Evolutionary conservation across 2,329 filamentous ascomycete species (phyloP).

Genomic region (Alternaria gansuensis): DNA sequence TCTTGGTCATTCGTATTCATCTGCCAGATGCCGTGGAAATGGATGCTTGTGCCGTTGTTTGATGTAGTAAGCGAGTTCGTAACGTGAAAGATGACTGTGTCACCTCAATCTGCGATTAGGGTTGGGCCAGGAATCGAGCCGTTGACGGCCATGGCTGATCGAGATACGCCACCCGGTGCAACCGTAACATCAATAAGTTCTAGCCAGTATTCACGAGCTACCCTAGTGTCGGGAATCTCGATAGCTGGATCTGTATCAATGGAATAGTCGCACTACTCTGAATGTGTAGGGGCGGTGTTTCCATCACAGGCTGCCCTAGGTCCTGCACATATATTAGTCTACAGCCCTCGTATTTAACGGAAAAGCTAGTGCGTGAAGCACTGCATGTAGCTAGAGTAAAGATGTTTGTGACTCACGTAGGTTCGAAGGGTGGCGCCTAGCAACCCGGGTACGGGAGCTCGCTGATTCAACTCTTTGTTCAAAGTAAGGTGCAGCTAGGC

Average conservation of each 20-base stretch:
- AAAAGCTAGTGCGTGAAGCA: no score
- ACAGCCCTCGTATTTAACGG: background rate
- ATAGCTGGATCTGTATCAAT: slow-evolving; percentile 34
- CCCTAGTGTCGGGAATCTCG: slow-evolving; percentile 62
- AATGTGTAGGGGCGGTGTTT: slow-evolving; percentile 43
- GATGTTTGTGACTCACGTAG: background rate
- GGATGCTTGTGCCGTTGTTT: slow-evolving; percentile 44
- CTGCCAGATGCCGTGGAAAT: slow-evolving; percentile 48
- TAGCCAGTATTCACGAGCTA: slow-evolving; percentile 61
- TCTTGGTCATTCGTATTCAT: slow-evolving; percentile 45
- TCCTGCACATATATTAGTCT: background rate
- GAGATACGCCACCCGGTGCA: slow-evolving; percentile 64
- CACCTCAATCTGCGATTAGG: slow-evolving; percentile 54
- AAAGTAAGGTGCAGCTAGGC: no score
- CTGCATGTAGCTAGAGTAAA: no score
- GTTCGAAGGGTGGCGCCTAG: background rate
- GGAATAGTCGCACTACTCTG: slow-evolving; percentile 59
- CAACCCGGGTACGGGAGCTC: background rate
- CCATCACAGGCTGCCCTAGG: slow-evolving; percentile 40
- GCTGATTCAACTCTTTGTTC: background rate
- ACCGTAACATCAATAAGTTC: slow-evolving; percentile 55
- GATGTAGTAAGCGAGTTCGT: slow-evolving; percentile 41
- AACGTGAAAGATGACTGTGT: slow-evolving; percentile 52
- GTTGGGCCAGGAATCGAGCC: slow-evolving; percentile 57
- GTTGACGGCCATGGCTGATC: slow-evolving; percentile 52